Evolutionary conservation across 2,329 filamentous ascomycete genomes (phyloP), one percentile per base, ranked within the genome.

Genomic region (Cercospora brassicicola): DNA sequence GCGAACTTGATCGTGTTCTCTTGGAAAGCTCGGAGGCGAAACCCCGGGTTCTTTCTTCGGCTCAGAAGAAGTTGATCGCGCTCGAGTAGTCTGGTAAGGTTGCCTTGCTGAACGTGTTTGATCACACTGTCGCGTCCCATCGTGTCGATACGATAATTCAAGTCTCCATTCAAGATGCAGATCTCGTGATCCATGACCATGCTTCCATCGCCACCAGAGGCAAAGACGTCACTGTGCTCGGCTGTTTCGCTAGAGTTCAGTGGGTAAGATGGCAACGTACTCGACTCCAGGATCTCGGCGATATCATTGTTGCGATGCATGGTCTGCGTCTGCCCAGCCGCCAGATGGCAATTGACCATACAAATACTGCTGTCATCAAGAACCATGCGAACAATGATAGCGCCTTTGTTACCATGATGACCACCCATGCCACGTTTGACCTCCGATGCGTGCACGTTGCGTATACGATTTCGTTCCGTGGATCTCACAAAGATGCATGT

Each of bases 71-170:
- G 85, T 78, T 99, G 95, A 76, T 99, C 95, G 59, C 95, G 89
- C 67, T 98, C 94, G 0, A 99, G 88, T 1, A 99, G 86, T 77
- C 97, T 96, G 30, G 84, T 76, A 2, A 98, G 84, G 73, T 98
- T 96, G 70, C 90, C 90, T 51, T 90, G 86, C 71, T 91, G 90
- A 61, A 98, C 88, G 1, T 93, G 93, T 68, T 90, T 90, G 64
- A 98, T 91, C 2, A 99, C 94, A 0, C 92, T 93, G 75, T 98
- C 93, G 60, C 95, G 91, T 18, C 93, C 93, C 88, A 98, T 97
- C 26, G 94, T 93, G 79, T 99, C 95, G 76, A 99, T 98, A 69
- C 95, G 93, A 79, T 99, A 99, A 81, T 99, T 99, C 60, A 99
- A 85, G 78, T 99, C 95, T 30, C 95, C 95, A 75, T 98, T 98